Evolutionary conservation across 495 filamentous ascomycete genomes (phyloP), one percentile per base, ranked within the genome.

Genomic region (Chaetomidium leptoderma): DNA sequence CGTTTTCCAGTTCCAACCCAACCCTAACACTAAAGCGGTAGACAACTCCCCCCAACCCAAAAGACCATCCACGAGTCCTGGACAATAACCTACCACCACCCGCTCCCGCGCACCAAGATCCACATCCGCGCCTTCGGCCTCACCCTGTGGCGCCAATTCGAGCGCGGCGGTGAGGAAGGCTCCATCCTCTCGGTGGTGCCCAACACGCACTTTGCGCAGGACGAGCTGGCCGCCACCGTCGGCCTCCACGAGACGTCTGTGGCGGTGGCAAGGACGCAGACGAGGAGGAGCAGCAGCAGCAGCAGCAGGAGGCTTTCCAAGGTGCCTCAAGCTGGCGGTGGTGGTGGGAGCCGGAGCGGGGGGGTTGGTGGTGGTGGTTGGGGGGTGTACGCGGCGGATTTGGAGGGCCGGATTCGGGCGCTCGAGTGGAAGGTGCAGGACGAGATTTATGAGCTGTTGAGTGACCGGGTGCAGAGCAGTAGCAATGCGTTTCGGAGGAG

Each of bases 361-460:
- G 13, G 30, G 24, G 19, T 2, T 46, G 26, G 45, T 13, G 45
- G 23, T 21, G 45, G 27, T 32, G 45, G 21, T 16, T 30, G 19
- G 9, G 17, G 24, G 3, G n/a, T 33, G 53, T 51, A 64, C 30
- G 43, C 50, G 9, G 26, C 35, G 5, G 58, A 59, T 4, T 14
- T 65, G 19, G 58, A 65, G 32, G 13, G n/a, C 16, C 35, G 62
- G 6, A 33, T 65, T 2, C 49, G 58, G 13, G 37, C 23, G 36
- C 55, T 65, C 23, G 62, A 65, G 30, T 65, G 62, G 62, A 53
- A 45, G 23, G 58, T 65, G 16, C 62, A 65, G 46, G 62, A 65
- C 26, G 62, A 65, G 55, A 54, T 65, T 4, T 59, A 59, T 14
- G 62, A 65, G 36, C 46, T 65, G 44, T 27, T 65, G 29, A 56